A percentile compares a stretch with the other conserved stretches of the same genome.
Conservation (phyloP, 2,329 filamentous ascomycete species). For the Phialophora chinensis region DNA sequence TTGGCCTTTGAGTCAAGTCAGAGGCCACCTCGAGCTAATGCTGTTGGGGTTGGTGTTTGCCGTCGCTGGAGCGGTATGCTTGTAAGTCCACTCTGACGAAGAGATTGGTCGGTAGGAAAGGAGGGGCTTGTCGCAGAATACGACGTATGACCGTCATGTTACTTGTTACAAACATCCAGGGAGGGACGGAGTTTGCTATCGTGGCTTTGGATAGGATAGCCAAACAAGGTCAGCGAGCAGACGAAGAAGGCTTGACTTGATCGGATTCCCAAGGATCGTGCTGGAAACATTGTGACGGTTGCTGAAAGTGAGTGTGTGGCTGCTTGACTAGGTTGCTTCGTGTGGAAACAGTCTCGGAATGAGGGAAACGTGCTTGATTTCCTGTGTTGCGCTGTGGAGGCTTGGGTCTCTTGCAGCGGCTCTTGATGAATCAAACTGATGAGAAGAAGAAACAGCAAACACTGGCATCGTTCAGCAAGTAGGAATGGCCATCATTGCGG, state of each 20-base stretch:
- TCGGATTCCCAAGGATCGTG: background rate
- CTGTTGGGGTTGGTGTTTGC: background rate
- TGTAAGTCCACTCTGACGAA: background rate
- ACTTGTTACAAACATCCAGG: background rate
- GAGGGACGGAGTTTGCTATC: background rate
- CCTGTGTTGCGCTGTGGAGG: background rate
- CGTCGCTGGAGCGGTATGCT: background rate
- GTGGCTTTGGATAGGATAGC: background rate
- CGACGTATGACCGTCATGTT: background rate
- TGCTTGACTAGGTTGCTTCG: background rate
- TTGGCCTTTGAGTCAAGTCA: background rate
- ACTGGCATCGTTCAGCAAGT: background rate
- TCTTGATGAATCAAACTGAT: background rate
- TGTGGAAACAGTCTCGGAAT: background rate
- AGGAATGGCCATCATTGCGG: background rate
- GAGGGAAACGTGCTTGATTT: background rate
- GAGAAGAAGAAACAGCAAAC: background rate
- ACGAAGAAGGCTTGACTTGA: background rate
- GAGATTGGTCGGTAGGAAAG: background rate
- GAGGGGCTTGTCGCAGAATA: background rate
- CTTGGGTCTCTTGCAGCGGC: background rate
- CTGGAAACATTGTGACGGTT: background rate
- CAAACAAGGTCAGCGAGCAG: background rate
- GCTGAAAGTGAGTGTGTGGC: background rate
- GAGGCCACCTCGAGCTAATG: background rate